Evolutionary conservation across 495 filamentous ascomycete species (phyloP).

Genomic region (Tuber aestivum): DNA sequence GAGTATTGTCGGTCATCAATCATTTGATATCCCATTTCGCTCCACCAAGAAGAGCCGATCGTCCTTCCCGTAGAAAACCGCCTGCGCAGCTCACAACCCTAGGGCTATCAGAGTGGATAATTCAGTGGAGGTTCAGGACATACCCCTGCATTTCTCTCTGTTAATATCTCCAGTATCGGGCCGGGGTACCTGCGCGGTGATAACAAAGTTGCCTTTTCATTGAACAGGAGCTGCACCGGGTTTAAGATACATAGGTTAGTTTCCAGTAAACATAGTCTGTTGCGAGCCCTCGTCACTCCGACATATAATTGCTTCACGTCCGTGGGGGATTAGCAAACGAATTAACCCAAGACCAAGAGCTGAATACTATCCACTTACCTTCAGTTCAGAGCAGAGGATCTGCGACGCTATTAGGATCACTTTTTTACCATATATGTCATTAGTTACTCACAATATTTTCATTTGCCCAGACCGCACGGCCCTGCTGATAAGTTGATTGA

Average conservation of each 20-base stretch:
- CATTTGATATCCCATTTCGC: constrained; percentile 25
- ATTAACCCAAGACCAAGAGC: not conserved
- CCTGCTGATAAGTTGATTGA: not conserved
- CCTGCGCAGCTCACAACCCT: constrained; percentile 8
- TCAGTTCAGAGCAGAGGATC: constrained; percentile 25
- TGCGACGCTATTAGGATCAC: not conserved
- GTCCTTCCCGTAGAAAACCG: constrained; percentile 7
- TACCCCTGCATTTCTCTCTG: not conserved
- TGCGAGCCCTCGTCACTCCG: constrained; percentile 20
- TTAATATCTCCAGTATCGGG: constrained; percentile 13
- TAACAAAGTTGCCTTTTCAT: not conserved
- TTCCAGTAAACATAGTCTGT: constrained; percentile 23
- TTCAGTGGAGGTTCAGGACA: not conserved
- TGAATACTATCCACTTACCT: constrained; percentile 7
- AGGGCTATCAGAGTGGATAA: constrained; percentile 1
- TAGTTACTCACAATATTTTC: constrained; percentile 8
- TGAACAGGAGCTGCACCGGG: constrained; percentile 19
- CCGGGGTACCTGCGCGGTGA: constrained; percentile 1
- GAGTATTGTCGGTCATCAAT: constrained; percentile 10
- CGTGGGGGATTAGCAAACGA: not conserved
- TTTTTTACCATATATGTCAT: not conserved
- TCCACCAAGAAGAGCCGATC: constrained; percentile 19
- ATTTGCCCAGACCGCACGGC: constrained; percentile 15
- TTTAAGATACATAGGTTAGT: not conserved
- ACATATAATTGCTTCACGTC: constrained; percentile 21